A percentile compares a stretch with the other conserved stretches of the same genome.
Conservation (phyloP, 2,329 filamentous ascomycete genomes). For the Beauveria sp. region DNA sequence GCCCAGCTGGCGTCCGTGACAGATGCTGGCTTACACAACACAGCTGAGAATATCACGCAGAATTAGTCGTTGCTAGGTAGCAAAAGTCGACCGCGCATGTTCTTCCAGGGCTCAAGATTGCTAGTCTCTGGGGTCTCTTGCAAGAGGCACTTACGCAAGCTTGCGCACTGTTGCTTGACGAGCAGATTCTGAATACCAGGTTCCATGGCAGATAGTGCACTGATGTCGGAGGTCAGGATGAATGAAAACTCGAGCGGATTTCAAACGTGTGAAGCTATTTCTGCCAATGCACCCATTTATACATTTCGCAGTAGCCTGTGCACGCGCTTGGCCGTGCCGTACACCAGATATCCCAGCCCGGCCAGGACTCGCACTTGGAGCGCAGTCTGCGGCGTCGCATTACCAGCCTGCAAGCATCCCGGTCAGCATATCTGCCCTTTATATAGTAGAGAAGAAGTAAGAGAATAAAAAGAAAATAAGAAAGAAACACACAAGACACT, state of each 20-base stretch:
- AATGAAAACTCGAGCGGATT: conserved; percentile 22
- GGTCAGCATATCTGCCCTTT: background rate
- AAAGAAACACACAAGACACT: too few relatives aligned
- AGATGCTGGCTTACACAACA: background rate
- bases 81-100: conserved; percentile 1
- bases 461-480: too few relatives aligned
- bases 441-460: too few relatives aligned
- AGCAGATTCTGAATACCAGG: background rate
- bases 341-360: conserved; percentile 48
- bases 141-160: background rate
- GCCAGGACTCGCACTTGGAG: conserved; percentile 50
- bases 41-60: background rate
- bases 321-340: conserved; percentile 39
- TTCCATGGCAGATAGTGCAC: background rate
- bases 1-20: background rate
- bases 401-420: conserved; percentile 33
- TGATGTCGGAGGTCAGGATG: background rate
- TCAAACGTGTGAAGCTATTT: conserved; percentile 34
- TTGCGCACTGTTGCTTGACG: background rate
- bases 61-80: background rate
- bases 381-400: conserved; percentile 54
- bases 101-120: conserved; percentile 4
- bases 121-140: background rate
- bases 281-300: conserved; percentile 35
- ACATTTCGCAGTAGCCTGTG: conserved; percentile 36